These are phyloP conservation scores for Lactuca sativa DNA, from an alignment of 129 eudicot species.

Conservation along the genomic window DNA sequence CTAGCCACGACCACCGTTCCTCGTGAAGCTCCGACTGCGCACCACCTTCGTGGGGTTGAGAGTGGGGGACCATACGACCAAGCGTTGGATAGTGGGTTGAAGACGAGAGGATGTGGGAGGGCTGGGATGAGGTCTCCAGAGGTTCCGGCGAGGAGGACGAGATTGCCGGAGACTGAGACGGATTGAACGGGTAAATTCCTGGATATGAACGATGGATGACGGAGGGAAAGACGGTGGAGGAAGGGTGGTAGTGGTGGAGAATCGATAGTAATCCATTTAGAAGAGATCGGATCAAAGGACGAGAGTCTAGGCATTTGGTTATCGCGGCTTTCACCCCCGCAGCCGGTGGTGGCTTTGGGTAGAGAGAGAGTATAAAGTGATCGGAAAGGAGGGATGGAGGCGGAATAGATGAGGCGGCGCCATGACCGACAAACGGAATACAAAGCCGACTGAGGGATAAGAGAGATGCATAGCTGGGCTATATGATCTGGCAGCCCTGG, in stretches of 20 bases:
- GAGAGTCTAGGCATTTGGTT: slow-evolving; percentile 24
- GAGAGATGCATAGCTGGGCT: slow-evolving; percentile 59
- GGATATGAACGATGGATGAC: slow-evolving; percentile 66
- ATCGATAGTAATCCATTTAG: slow-evolving; percentile 51
- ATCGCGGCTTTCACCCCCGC: not conserved
- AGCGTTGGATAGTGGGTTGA: slow-evolving; percentile 35
- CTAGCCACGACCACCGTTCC: slow-evolving; percentile 57
- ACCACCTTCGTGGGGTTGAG: slow-evolving; percentile 74
- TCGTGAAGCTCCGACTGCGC: slow-evolving; percentile 48
- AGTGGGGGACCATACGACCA: slow-evolving; percentile 59
- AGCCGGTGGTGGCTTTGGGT: slow-evolving; percentile 24
- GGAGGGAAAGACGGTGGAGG: slow-evolving; percentile 39
- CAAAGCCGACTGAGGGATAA: slow-evolving; percentile 44
- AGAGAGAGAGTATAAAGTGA: slow-evolving; percentile 50
- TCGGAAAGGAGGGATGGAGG: slow-evolving; percentile 50
- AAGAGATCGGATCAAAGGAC: slow-evolving; percentile 61
- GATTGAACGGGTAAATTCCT: slow-evolving; percentile 68
- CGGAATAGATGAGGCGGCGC: slow-evolving; percentile 66
- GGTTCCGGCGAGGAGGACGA: slow-evolving; percentile 63
- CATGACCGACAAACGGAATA: slow-evolving; percentile 62
- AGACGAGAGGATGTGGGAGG: slow-evolving; percentile 49
- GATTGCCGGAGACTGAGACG: slow-evolving; percentile 34
- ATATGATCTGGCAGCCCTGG: slow-evolving; percentile 75
- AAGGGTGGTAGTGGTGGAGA: slow-evolving; percentile 35
- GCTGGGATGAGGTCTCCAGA: slow-evolving; percentile 52